A percentile compares a stretch with the other conserved stretches of the same genome.
These are phyloP conservation scores for Penicillium argentinense DNA, from an alignment of 495 filamentous ascomycete genomes.

Conservation along the genomic window DNA sequence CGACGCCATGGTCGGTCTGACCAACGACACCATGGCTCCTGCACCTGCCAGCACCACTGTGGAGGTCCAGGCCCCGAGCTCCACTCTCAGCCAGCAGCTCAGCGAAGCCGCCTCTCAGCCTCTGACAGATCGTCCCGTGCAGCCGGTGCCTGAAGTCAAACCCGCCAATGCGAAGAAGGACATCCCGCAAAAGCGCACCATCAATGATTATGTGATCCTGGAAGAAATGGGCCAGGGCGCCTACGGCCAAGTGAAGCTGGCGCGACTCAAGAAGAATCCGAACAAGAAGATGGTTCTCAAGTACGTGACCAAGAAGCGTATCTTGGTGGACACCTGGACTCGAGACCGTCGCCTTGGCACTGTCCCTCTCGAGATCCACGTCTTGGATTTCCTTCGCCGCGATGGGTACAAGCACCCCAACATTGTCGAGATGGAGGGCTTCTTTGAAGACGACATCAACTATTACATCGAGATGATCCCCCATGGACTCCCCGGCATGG, in stretches of 20 bases:
- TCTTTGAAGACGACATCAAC: conserved; percentile 97
- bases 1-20: background rate
- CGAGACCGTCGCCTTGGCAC: conserved; percentile 93
- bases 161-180: conserved; percentile 32
- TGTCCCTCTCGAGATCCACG: conserved; percentile 95
- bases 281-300: conserved; percentile 89
- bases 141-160: conserved; percentile 38
- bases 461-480: conserved; percentile 99
- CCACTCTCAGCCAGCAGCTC: conserved; percentile 72
- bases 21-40: background rate
- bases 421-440: conserved; percentile 97
- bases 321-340: conserved; percentile 98
- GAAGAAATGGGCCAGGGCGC: conserved; percentile 99
- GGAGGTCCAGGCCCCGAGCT: conserved; percentile 53
- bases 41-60: conserved; percentile 22
- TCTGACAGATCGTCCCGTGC: conserved; percentile 49
- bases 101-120: conserved; percentile 64
- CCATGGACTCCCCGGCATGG: conserved; percentile 96
- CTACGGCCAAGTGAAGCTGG: conserved; percentile 96
- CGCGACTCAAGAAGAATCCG: conserved; percentile 76
- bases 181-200: conserved; percentile 66
- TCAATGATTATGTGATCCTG: conserved; percentile 86
- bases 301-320: conserved; percentile 95
- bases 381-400: conserved; percentile 87
- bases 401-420: conserved; percentile 89